Conservation (phyloP, 345 rosid species). For the Salix arbutifolia region DNA sequence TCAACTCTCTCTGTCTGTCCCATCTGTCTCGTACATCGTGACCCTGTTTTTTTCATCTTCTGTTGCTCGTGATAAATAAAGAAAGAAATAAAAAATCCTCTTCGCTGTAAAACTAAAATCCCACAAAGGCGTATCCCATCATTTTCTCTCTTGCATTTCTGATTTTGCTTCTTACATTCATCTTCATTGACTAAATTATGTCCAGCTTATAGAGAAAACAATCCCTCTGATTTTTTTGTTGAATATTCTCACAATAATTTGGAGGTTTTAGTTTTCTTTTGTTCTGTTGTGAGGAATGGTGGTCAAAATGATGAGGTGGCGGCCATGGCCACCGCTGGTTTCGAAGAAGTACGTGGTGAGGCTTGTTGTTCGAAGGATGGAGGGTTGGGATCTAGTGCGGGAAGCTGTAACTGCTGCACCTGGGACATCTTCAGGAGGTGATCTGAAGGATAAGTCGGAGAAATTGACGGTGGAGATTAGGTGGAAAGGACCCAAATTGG, state of each 20-base stretch:
- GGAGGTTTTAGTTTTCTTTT: not conserved
- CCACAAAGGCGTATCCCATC: constrained; percentile 10
- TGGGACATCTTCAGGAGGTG: not conserved
- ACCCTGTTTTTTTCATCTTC: not conserved
- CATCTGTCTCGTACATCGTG: not conserved
- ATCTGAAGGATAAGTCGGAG: constrained; percentile 26
- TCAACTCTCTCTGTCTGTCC: no score
- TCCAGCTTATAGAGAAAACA: not conserved
- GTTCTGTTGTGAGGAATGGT: constrained; percentile 46
- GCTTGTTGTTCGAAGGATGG: constrained; percentile 55
- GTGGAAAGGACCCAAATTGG: constrained; percentile 93
- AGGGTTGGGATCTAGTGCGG: constrained; percentile 74
- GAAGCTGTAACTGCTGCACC: constrained; percentile 11
- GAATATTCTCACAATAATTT: not conserved
- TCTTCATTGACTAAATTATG: not conserved
- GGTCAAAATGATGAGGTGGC: constrained; percentile 98
- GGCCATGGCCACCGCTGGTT: constrained; percentile 83
- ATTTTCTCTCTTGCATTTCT: not conserved
- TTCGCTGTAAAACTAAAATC: not conserved
- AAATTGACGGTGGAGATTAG: constrained; percentile 74
- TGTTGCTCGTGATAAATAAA: not conserved
- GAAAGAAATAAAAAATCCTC: not conserved
- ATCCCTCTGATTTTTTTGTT: not conserved
- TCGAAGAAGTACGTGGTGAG: constrained; percentile 75
- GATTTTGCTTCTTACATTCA: not conserved